A percentile compares a stretch with the other conserved stretches of the same genome.
Evolutionary conservation across 306 rosid species (phyloP).

Genomic region (Rosa multiflora): DNA sequence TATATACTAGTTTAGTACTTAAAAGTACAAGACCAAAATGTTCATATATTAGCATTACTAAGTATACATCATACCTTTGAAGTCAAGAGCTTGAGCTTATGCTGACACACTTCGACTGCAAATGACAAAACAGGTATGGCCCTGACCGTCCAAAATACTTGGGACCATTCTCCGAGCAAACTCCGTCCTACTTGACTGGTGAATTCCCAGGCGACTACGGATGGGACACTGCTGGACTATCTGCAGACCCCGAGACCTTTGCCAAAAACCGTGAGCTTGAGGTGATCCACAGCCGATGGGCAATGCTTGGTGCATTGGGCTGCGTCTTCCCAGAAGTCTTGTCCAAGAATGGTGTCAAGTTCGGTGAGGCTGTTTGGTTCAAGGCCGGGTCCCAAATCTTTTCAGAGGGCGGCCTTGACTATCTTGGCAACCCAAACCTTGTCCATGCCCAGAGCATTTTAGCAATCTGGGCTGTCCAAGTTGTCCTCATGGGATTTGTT

Average conservation of each 20-base stretch:
- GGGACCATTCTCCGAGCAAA: constrained; percentile 98
- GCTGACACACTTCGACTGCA: not conserved
- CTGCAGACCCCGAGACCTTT: constrained; percentile 96
- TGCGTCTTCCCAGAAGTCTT: constrained; percentile 83
- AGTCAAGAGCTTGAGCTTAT: not conserved
- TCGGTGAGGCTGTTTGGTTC: constrained; percentile 97
- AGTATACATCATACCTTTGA: not conserved
- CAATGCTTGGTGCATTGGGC: constrained; percentile 93
- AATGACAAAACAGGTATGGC: constrained; percentile 67
- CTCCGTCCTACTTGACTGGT: constrained; percentile 89
- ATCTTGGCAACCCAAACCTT: constrained; percentile 93
- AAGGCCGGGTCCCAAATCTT: constrained; percentile 94
- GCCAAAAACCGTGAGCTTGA: constrained; percentile 94
- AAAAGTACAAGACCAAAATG: not conserved
- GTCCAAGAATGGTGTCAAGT: constrained; percentile 80
- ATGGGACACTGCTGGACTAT: constrained; percentile 96
- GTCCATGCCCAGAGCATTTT: constrained; percentile 94
- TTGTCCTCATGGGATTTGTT: constrained; percentile 90
- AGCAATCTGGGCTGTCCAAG: constrained; percentile 93
- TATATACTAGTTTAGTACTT: too few species aligned
- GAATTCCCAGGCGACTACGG: constrained; percentile 97
- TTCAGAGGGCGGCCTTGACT: constrained; percentile 94
- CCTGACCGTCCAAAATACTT: constrained; percentile 94
- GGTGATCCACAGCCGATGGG: constrained; percentile 93
- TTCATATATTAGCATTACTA: too few species aligned